Conservation (phyloP, 2,329 filamentous ascomycete genomes). For the Endothia cerciana region DNA sequence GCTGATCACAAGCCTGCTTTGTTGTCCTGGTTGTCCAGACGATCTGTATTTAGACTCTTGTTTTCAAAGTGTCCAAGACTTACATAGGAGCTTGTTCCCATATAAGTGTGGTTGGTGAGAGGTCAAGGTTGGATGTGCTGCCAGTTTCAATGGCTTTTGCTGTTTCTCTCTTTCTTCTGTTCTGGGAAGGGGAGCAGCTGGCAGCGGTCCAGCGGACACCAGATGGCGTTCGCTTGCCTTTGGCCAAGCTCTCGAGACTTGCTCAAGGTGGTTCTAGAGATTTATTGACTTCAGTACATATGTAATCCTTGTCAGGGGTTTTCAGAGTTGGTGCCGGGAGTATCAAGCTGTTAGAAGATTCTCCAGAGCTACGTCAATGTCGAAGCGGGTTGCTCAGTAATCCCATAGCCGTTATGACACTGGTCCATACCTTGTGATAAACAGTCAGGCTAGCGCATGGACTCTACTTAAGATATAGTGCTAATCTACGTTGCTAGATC, state of each 20-base stretch:
- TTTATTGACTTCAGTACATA: neutral
- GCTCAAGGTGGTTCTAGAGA: neutral
- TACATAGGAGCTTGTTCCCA: neutral
- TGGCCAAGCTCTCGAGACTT: neutral
- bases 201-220: neutral
- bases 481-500: too few species aligned
- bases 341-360: too few species aligned
- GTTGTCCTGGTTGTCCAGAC: neutral
- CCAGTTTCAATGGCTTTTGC: neutral
- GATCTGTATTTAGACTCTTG: neutral
- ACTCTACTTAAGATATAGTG: too few species aligned
- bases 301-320: too few species aligned
- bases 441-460: too few species aligned
- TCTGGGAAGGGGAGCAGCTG: neutral
- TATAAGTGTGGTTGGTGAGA: neutral
- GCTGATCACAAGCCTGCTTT: neutral
- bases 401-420: too few species aligned
- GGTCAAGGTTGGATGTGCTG: neutral
- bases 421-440: too few species aligned
- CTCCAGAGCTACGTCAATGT: too few species aligned
- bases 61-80: neutral
- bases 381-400: too few species aligned
- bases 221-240: neutral
- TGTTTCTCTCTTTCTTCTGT: neutral
- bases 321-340: too few species aligned